Base-by-base conservation (phyloP, 257 asterid genomes). In the Jacaranda copaia region DNA sequence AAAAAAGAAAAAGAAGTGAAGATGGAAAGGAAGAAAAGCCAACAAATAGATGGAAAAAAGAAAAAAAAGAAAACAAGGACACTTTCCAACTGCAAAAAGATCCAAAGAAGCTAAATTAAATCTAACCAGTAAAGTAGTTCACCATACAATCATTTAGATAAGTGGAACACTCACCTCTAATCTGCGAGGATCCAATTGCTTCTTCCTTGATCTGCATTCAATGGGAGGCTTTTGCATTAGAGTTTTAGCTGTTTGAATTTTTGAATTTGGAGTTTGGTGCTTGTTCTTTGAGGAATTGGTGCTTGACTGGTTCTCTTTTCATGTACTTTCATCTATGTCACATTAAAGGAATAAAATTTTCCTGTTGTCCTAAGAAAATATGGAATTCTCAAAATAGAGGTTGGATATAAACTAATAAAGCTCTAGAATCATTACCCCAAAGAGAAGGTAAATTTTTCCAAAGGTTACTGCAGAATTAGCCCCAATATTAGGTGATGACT, bases 271-370 rank as follows among this genome's bases (percentile, higher is more conserved):
- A 42, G 88, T 73, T 77, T 73, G 83, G 79, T 78, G 90, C 82
- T n/a, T n/a, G n/a, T n/a, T n/a, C n/a, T n/a, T n/a, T n/a, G n/a
- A n/a, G n/a, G n/a, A n/a, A n/a, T n/a, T 87, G 73, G 84, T 36
- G 79, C 83, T 83, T 4, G 84, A 72, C 10, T 86, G 82, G 45
- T 88, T 90, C 76, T 93, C 98, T 71, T 89, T 90, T 65, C 90
- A 90, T 39, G 68, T 74, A 64, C 60, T 77, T 66, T 89, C 85
- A 79, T 90, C 98, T 88, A 66, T 71, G 80, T 42, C 35, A 56
- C 68, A 77, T 63, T 67, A 35, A 35, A 35, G 13, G 49, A 18
- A 65, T 14, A 45, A 16, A 42, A 16, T 53, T 65, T 38, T 71
- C 40, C 14, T 6, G 38, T n/a, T n/a, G n/a, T n/a, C n/a, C n/a